Conservation (phyloP, 805 yeast genomes). For the Osmozyma mogii region DNA sequence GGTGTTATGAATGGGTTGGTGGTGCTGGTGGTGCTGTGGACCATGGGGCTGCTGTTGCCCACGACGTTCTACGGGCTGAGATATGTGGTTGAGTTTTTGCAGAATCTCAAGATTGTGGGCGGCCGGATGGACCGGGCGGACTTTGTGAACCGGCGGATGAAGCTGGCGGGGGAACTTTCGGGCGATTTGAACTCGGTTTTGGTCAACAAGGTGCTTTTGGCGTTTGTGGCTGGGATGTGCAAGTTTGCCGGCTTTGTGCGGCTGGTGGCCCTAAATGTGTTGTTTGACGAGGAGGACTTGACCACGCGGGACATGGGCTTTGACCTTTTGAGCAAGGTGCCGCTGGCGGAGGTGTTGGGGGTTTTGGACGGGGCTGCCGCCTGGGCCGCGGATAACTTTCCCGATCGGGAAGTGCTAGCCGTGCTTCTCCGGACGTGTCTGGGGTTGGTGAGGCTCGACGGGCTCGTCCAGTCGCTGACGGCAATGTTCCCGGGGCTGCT, state of each 20-base stretch:
- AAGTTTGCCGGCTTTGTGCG: slow-evolving; percentile 44
- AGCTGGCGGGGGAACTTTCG: slow-evolving; percentile 1
- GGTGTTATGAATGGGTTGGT: slow-evolving; percentile 49
- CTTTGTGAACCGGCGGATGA: slow-evolving; percentile 7
- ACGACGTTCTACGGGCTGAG: slow-evolving; percentile 72
- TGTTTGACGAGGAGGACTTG: slow-evolving; percentile 71
- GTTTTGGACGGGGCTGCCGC: slow-evolving; percentile 15
- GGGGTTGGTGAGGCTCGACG: too few species aligned
- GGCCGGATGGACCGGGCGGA: slow-evolving; percentile 5
- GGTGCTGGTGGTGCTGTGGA: slow-evolving; percentile 60
- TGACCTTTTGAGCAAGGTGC: slow-evolving; percentile 22
- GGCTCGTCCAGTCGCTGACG: too few species aligned
- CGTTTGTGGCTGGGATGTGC: slow-evolving; percentile 45
- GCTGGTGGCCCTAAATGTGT: slow-evolving; percentile 46
- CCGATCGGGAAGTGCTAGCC: too few species aligned
- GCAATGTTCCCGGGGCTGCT: too few species aligned
- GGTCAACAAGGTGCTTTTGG: slow-evolving; percentile 44
- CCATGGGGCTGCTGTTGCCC: slow-evolving; percentile 64
- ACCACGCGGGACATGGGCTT: slow-evolving; percentile 55
- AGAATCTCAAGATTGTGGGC: slow-evolving; percentile 22
- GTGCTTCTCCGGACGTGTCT: too few species aligned
- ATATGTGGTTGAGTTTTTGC: slow-evolving; percentile 55
- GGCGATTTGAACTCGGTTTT: slow-evolving; percentile 12
- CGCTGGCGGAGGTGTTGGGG: slow-evolving; percentile 14
- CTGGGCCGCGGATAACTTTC: not conserved